These are phyloP conservation scores for Crithidia sp. DNA, from an alignment of 208 protist species.

Conservation along the genomic window DNA sequence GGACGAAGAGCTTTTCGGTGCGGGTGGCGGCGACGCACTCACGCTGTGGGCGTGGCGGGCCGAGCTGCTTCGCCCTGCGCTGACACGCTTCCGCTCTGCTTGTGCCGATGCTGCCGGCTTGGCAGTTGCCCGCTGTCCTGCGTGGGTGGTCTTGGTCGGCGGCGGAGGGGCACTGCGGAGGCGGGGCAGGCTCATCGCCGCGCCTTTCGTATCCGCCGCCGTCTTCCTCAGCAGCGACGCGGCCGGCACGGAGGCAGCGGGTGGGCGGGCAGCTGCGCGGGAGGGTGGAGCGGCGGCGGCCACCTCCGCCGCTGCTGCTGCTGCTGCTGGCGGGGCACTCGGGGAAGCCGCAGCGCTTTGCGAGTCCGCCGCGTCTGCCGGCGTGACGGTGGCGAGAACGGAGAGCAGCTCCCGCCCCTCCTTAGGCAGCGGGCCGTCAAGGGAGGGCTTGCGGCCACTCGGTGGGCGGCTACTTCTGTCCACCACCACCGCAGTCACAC, in stretches of 20 bases:
- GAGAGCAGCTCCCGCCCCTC: not conserved
- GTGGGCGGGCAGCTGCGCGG: not conserved
- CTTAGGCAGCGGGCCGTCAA: not conserved
- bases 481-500: not conserved
- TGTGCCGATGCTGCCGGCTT: not conserved
- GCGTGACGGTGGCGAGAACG: not conserved
- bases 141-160: not conserved
- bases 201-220: not conserved
- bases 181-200: slow-evolving; percentile 7
- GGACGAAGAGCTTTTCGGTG: not conserved
- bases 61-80: not conserved
- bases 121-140: too few species aligned
- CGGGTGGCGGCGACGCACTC: not conserved
- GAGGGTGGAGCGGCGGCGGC: not conserved
- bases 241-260: not conserved
- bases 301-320: not conserved
- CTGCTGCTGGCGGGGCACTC: not conserved
- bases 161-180: slow-evolving; percentile 14
- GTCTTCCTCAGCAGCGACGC: not conserved
- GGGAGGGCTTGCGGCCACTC: slow-evolving; percentile 30
- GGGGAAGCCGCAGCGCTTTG: not conserved
- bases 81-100: not conserved
- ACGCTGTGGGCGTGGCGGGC: not conserved
- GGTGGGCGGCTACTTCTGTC: slow-evolving; percentile 13
- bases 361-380: not conserved